Base-by-base conservation (phyloP, 371 early-diverging fungal genomes). In the Rhizopus arrhizus region DNA sequence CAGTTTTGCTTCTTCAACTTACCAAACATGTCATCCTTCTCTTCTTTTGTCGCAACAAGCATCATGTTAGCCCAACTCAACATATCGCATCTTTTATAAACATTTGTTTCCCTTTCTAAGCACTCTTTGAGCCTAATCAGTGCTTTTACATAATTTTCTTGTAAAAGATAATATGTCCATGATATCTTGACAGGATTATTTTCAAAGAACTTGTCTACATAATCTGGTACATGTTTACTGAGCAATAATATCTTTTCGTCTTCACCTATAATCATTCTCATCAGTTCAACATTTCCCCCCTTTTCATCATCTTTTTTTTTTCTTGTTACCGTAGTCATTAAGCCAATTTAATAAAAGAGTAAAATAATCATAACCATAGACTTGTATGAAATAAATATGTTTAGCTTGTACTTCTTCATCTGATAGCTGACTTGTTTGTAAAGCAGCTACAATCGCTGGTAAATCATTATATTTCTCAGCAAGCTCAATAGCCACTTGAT, bases 311-410 rank as follows among this genome's bases (percentile, higher is more conserved):
- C 6, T 11, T 15, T 2, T 29, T 10, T 48, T 48, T 48, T 29
- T 12, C 28, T 48, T 29, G 10, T 48, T 22, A 48, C 29, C 29
- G 12, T 48, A 4, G 9, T 48, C 46, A 22, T 53, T 45, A 5
- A 56, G 22, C 13, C 46, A 45, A 4, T 45, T n/a, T 15, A 62
- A 5, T 12, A 62, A 36, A 16, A 7, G 8, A 3, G 22, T 11
- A 28, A 46, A 62, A 31, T 57, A 62, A 4, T 36, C 32, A 4
- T 56, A 13, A 12, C 52, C 47, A 62, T 45, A 62, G 13, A 36
- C 28, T 6, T 53, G 31, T n/a, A 52, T 46, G 34, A 35, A 62
- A 6, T 52, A 2, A 15, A 5, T 22, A 35, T 52, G 45, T 7
- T 33, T 50, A 11, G 33, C 36, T 46, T 52, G 22, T 4, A 50